Evolutionary conservation across 331 rosid genomes (phyloP).

Genomic region (Malus hybrid): DNA sequence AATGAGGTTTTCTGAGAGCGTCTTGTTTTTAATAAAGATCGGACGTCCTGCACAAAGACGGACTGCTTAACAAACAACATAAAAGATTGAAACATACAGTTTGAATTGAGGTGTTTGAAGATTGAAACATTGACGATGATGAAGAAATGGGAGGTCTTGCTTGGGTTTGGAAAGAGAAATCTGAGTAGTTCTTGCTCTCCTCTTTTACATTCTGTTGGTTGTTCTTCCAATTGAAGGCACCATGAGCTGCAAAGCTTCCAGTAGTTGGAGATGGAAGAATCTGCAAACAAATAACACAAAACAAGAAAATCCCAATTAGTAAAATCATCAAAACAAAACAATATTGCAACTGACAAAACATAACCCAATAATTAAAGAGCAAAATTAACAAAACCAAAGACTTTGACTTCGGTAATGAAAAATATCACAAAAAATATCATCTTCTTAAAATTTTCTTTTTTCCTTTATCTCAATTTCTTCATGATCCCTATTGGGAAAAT

Average conservation of each 20-base stretch:
- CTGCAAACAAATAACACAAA: slow-evolving; percentile 18
- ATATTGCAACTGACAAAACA: neutral
- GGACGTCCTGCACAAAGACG: too few relatives aligned
- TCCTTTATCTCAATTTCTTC: neutral
- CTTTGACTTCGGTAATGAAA: neutral
- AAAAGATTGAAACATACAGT: slow-evolving; percentile 7
- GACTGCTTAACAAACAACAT: too few relatives aligned
- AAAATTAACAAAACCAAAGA: neutral
- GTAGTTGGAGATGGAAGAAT: slow-evolving; percentile 81
- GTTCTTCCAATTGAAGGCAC: slow-evolving; percentile 42
- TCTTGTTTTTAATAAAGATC: too few relatives aligned
- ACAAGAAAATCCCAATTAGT: neutral
- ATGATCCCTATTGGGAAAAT: neutral
- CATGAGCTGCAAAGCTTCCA: slow-evolving; percentile 53
- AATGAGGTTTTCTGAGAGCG: too few relatives aligned
- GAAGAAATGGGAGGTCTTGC: slow-evolving; percentile 29
- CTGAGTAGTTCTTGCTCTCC: slow-evolving; percentile 44
- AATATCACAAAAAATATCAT: neutral
- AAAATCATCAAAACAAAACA: neutral
- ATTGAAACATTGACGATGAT: slow-evolving; percentile 31
- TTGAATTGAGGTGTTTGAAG: slow-evolving; percentile 33
- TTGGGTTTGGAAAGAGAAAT: slow-evolving; percentile 60
- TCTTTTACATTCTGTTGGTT: slow-evolving; percentile 38
- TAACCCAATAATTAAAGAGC: neutral
- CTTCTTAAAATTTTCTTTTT: neutral